Percentiles rank a stretch among this genome's conserved stretches.
Conservation (phyloP, 805 yeast genomes). For the Yarrowia deformans region DNA sequence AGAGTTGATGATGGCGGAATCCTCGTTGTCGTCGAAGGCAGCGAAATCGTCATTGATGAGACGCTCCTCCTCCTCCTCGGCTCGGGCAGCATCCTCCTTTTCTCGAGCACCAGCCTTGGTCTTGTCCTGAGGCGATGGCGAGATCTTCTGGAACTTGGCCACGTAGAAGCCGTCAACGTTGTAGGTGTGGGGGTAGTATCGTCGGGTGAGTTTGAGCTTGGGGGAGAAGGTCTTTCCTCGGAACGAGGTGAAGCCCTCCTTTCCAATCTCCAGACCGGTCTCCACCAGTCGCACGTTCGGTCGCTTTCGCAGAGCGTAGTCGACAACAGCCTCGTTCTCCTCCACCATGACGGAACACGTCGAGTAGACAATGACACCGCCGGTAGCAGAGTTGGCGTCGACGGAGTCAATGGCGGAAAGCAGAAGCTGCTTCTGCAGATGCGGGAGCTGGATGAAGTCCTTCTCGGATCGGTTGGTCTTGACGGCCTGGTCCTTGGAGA, state of each 20-base stretch:
- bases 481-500: conserved; percentile 95
- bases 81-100: conserved; percentile 82
- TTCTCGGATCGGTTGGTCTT: conserved; percentile 93
- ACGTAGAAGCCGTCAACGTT: conserved; percentile 98
- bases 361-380: conserved; percentile 94
- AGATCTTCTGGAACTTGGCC: conserved; percentile 93
- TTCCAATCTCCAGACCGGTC: conserved; percentile 90
- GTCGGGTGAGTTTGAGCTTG: conserved; percentile 78
- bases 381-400: conserved; percentile 88
- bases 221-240: conserved; percentile 91
- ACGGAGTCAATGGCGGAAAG: conserved; percentile 97
- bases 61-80: conserved; percentile 69
- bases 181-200: conserved; percentile 98
- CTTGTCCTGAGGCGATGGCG: conserved; percentile 82
- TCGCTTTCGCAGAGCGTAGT: conserved; percentile 93
- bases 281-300: conserved; percentile 96
- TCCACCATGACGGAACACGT: conserved; percentile 99
- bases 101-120: conserved; percentile 88
- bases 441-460: conserved; percentile 96
- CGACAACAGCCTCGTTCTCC: conserved; percentile 98
- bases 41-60: conserved; percentile 88
- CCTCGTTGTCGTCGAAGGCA: conserved; percentile 76
- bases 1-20: conserved; percentile 74
- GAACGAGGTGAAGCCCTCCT: conserved; percentile 91
- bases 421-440: conserved; percentile 90